phyloP scores from a whole-genome alignment of 169 alveolate genomes.

The Plasmodium coatneyi region DNA sequence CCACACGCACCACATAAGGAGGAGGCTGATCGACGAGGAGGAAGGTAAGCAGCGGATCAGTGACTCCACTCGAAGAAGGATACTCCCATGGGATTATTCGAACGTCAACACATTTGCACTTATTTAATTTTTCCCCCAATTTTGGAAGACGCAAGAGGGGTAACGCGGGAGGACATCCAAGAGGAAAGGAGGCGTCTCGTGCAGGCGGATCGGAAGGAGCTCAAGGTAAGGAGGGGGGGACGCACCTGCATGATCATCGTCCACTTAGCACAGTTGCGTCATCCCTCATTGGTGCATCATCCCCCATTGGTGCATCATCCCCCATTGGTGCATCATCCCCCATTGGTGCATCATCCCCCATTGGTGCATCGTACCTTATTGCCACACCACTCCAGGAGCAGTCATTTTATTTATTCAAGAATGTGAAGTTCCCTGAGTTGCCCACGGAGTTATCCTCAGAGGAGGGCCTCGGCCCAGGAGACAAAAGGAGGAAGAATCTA shows the following conservation, averaged over 20 bases:
- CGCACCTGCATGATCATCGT: neutral
- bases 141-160: slow-evolving; percentile 5
- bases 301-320: neutral
- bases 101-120: neutral
- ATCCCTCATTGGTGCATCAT: no score
- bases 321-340: no score
- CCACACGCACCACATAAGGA: slow-evolving; percentile 56
- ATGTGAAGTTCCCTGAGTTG: slow-evolving; percentile 50
- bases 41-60: neutral
- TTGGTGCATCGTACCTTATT: neutral
- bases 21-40: slow-evolving; percentile 43
- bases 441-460: neutral
- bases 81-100: neutral
- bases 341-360: neutral
- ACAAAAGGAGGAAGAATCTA: slow-evolving; percentile 3
- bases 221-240: slow-evolving; percentile 10
- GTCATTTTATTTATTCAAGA: slow-evolving; percentile 45
- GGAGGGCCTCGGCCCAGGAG: neutral
- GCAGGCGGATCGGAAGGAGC: slow-evolving; percentile 23
- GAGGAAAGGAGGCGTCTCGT: slow-evolving; percentile 35
- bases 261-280: no score
- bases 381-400: neutral
- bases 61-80: neutral
- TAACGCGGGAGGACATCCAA: slow-evolving; percentile 29
- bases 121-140: neutral